phyloP scores from a whole-genome alignment of 192 early-diverging fungal genomes.

The Coemansia sp. region DNA sequence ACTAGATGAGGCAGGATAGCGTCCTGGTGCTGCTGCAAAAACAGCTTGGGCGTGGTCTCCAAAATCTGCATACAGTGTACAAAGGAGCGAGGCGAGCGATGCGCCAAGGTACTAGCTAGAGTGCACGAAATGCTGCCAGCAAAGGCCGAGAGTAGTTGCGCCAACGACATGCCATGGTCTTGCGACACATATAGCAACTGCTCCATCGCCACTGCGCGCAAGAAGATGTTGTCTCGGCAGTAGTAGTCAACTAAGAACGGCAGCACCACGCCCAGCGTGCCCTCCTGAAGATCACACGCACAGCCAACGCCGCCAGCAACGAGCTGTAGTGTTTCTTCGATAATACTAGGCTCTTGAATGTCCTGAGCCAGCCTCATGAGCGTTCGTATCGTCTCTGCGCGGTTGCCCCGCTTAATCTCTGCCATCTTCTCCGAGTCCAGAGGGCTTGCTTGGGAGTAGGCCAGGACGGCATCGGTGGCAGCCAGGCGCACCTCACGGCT shows the following conservation, averaged over 20 bases:
- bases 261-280: constrained; percentile 26
- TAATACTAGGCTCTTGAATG: constrained; percentile 22
- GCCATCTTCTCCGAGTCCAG: constrained; percentile 19
- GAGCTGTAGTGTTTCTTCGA: constrained; percentile 45
- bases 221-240: constrained; percentile 44
- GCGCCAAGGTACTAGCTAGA: constrained; percentile 25
- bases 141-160: constrained; percentile 28
- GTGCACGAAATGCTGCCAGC: constrained; percentile 32
- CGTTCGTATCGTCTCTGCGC: constrained; percentile 28
- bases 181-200: constrained; percentile 42
- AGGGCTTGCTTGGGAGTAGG: constrained; percentile 17
- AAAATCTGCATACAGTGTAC: constrained; percentile 46
- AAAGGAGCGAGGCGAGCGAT: constrained; percentile 25
- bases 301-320: constrained; percentile 48
- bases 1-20: constrained; percentile 38
- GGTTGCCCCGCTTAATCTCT: constrained; percentile 28
- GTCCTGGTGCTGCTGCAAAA: constrained; percentile 32
- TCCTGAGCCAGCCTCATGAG: constrained; percentile 13
- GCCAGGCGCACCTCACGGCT: constrained; percentile 50
- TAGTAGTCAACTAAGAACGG: constrained; percentile 40
- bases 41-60: constrained; percentile 25
- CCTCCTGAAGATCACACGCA: constrained; percentile 23
- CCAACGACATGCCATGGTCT: constrained; percentile 26
- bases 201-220: constrained; percentile 56
- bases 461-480: constrained; percentile 36